Percentiles rank a stretch among this genome's conserved stretches.
Conservation (phyloP, 108 stramenopile species). For the Nitzschia sp. region DNA sequence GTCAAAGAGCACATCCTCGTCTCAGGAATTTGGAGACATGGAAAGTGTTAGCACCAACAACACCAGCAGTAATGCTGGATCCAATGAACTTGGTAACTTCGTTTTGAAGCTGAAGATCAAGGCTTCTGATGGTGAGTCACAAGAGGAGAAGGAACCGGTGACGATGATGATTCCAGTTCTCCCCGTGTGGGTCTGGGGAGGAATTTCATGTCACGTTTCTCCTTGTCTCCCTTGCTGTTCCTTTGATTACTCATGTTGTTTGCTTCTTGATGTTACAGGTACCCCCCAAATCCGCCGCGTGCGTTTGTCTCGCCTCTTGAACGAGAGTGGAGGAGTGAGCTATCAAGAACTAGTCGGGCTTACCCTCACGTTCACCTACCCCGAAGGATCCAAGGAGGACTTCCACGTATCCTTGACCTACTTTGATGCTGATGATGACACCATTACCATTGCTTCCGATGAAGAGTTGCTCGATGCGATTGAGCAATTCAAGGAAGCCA, state of each 20-base stretch:
- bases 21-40: not conserved
- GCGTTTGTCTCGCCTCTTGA: constrained; percentile 51
- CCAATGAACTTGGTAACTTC: constrained; percentile 39
- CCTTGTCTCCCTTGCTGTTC: not conserved
- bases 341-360: constrained; percentile 50
- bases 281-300: constrained; percentile 60
- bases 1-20: not conserved
- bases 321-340: constrained; percentile 40
- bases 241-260: not conserved
- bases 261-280: constrained; percentile 18
- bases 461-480: constrained; percentile 73
- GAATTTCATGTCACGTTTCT: not conserved
- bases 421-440: constrained; percentile 73
- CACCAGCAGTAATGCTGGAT: not conserved
- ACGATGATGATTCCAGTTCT: too few relatives aligned
- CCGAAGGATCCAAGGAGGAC: constrained; percentile 14
- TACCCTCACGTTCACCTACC: constrained; percentile 42
- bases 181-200: too few relatives aligned
- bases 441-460: constrained; percentile 59
- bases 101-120: constrained; percentile 65
- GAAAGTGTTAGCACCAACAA: too few relatives aligned
- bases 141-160: not conserved
- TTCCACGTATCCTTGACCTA: constrained; percentile 50
- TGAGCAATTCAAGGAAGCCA: constrained; percentile 45
- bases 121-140: constrained; percentile 49